phyloP scores from a whole-genome alignment of 345 rosid genomes.

The Citrus unshiu region DNA sequence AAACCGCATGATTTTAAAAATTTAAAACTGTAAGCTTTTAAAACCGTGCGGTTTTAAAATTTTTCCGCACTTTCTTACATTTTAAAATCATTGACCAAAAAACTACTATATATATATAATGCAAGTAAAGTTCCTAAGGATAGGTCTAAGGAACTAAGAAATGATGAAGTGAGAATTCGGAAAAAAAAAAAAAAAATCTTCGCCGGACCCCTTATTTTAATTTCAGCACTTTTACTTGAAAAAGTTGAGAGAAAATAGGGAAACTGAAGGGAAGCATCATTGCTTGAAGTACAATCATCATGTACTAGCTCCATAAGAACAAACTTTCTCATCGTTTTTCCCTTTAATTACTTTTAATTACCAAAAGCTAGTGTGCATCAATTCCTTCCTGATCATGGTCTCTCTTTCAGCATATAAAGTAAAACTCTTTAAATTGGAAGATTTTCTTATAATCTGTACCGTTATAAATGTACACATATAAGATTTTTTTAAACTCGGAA shows the following conservation, averaged over 20 bases:
- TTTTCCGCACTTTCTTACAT: too few species aligned
- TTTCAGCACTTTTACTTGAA: background rate
- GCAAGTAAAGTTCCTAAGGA: too few species aligned
- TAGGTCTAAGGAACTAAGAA: background rate
- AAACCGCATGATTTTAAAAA: too few species aligned
- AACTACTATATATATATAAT: too few species aligned
- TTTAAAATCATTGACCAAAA: rapidly evolving
- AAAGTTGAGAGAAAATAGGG: background rate
- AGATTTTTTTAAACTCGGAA: too few species aligned
- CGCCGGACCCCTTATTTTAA: background rate
- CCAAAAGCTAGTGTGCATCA: background rate
- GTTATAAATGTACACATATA: too few species aligned
- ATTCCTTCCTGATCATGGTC: background rate
- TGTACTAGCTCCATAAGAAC: background rate
- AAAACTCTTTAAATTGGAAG: background rate
- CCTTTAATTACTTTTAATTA: background rate
- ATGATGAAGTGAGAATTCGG: background rate
- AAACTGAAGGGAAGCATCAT: background rate
- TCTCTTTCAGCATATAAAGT: background rate
- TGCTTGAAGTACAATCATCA: background rate
- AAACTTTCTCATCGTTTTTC: background rate
- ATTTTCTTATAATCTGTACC: too few species aligned
- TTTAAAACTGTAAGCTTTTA: too few species aligned
- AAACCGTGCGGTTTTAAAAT: rapidly evolving
- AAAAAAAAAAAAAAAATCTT: too few species aligned